Percentiles rank a stretch among this genome's conserved stretches.
These are phyloP conservation scores for Inonotus hispidus DNA, from an alignment of 1,284 basidiomycete species.

Conservation along the genomic window DNA sequence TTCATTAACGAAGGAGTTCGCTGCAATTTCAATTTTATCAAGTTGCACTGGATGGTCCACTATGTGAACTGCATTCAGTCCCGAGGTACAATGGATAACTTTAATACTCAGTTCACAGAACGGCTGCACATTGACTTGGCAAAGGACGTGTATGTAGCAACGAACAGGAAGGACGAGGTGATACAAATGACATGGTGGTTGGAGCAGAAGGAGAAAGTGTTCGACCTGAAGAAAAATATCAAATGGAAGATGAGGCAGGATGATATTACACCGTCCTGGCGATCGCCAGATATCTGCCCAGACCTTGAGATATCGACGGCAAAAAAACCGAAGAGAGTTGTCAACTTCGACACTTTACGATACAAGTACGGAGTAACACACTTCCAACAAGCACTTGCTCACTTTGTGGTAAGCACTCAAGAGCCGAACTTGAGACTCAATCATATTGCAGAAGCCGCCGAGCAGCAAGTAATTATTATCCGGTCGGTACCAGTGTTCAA, in stretches of 20 bases:
- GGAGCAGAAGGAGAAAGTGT: constrained; percentile 22
- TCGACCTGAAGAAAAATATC: neutral
- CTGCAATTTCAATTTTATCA: constrained; percentile 33
- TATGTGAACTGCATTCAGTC: constrained; percentile 27
- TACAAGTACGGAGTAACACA: no score
- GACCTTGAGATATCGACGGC: neutral
- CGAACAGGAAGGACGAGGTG: constrained; percentile 24
- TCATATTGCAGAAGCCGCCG: neutral
- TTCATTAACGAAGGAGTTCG: constrained; percentile 25
- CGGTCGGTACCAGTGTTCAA: neutral
- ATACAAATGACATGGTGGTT: constrained; percentile 33
- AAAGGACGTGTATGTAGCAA: constrained; percentile 26
- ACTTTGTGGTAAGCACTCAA: neutral
- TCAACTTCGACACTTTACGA: neutral
- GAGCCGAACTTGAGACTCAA: neutral
- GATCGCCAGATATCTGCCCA: neutral
- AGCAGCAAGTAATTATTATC: neutral
- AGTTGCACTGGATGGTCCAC: constrained; percentile 25
- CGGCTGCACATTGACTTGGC: no score
- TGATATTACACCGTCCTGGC: neutral
- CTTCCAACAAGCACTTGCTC: neutral
- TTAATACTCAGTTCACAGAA: no score
- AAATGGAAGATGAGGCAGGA: neutral
- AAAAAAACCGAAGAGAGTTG: neutral
- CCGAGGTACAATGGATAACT: constrained; percentile 29